A percentile compares a stretch with the other conserved stretches of the same genome.
phyloP scores from a whole-genome alignment of 176 grass and related monocot genomes.

The Tillandsia fasciculata region DNA sequence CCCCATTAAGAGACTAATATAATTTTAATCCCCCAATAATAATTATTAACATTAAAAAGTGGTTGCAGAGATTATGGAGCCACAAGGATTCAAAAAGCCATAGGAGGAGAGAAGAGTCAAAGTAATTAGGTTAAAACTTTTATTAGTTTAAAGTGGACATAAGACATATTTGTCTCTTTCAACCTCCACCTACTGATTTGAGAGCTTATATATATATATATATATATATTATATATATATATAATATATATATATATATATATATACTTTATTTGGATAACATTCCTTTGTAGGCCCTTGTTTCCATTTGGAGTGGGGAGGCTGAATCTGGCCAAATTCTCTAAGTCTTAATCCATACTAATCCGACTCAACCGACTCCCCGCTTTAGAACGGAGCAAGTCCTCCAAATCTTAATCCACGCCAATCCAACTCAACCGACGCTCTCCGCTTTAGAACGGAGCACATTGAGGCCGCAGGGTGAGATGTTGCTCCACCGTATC shows the following conservation, averaged over 20 bases:
- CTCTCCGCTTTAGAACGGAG: too few relatives aligned
- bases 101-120: background rate
- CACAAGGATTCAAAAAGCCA: background rate
- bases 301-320: background rate
- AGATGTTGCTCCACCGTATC: too few relatives aligned
- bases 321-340: background rate
- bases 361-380: too few relatives aligned
- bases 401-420: too few relatives aligned
- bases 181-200: background rate
- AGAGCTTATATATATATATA: background rate
- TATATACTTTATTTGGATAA: constrained; percentile 7
- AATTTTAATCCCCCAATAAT: background rate
- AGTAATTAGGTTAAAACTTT: background rate
- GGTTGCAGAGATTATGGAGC: background rate
- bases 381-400: too few relatives aligned
- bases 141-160: background rate
- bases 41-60: background rate
- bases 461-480: too few relatives aligned
- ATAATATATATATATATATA: too few relatives aligned
- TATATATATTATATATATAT: too few relatives aligned
- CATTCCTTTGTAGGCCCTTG: background rate
- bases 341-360: too few relatives aligned
- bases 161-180: background rate
- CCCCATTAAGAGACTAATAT: background rate
- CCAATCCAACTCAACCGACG: too few relatives aligned